Conservation (phyloP, 306 rosid species). For the Arachis hypogaea region DNA sequence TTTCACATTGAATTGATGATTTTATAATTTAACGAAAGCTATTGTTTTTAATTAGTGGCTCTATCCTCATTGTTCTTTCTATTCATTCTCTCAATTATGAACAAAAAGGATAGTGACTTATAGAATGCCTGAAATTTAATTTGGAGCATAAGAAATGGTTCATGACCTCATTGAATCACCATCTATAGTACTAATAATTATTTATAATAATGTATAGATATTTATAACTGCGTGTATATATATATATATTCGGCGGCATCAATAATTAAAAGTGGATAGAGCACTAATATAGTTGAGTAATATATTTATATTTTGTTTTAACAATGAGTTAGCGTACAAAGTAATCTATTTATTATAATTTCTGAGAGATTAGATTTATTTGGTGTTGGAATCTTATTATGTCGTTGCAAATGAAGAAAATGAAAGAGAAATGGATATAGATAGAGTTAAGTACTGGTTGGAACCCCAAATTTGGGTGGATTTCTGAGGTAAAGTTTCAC, state of each 20-base stretch:
- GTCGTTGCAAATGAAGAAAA: slow-evolving; percentile 34
- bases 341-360: slow-evolving; percentile 37
- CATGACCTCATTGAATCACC: slow-evolving; percentile 16
- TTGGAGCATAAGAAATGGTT: slow-evolving; percentile 21
- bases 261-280: slow-evolving; percentile 34
- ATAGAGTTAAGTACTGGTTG: slow-evolving; percentile 10
- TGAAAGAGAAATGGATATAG: slow-evolving; percentile 22
- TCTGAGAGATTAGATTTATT: slow-evolving; percentile 19
- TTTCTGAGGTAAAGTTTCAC: slow-evolving; percentile 44
- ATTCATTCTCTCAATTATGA: slow-evolving; percentile 17
- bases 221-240: background rate
- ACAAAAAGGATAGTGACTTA: background rate
- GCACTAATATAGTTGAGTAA: slow-evolving; percentile 31
- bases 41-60: slow-evolving; percentile 9
- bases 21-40: background rate
- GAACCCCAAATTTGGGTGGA: slow-evolving; percentile 47
- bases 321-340: slow-evolving; percentile 32
- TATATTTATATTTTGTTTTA: background rate
- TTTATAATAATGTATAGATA: slow-evolving; percentile 2
- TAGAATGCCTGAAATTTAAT: background rate
- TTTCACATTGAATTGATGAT: background rate
- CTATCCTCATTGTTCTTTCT: background rate
- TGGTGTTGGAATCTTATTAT: slow-evolving; percentile 53
- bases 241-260: background rate
- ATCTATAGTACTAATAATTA: background rate